Evolutionary conservation across 345 rosid genomes (phyloP), one percentile per base, ranked within the genome.

Genomic region (Aquilaria sinensis): DNA sequence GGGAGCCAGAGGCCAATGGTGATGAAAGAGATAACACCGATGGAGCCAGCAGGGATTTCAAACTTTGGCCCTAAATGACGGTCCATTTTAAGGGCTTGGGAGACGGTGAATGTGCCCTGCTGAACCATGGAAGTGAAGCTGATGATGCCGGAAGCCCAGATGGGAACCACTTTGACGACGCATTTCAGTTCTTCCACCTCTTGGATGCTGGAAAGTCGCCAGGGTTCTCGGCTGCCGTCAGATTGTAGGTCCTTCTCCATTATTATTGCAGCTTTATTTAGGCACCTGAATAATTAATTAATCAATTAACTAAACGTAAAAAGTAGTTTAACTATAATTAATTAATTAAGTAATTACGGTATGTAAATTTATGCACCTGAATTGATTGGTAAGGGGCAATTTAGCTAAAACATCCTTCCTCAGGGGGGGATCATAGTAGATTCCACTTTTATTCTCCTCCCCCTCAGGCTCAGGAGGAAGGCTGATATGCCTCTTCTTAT

Each of bases 121-220:
- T 82, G 76, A 46, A 51, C 12, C 31, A 82, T 63, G 70, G 87
- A 41, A 14, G 71, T 69, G 41, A 79, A 68, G 61, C 76, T 41
- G 12, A 85, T 60, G 14, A 84, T 74, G 52, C 77, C 84, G 0
- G 90, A 59, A 5, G 83, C 75, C 90, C 90, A 82, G 30, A 89
- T 66, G 1, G 93, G 90, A 6, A 75, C 7, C 13, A 84, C 60
- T 69, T 69, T 74, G 61, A 84, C 57, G 9, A 89, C 16, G 74
- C 89, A 86, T 69, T 89, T 89, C 16, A 81, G 66, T 47, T 86
- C 93, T 71, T 89, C 96, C 0, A 89, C 85, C 51, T 84, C 80
- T 65, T 82, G 88, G 51, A 89, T 34, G 64, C 85, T 86, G 78
- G 85, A 73, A 7, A 89, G 74, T 37, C 75, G 71, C 90, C 93